A percentile compares a stretch with the other conserved stretches of the same genome.
phyloP scores from a whole-genome alignment of 2,329 filamentous ascomycete genomes.

The Epichloe sp. region DNA sequence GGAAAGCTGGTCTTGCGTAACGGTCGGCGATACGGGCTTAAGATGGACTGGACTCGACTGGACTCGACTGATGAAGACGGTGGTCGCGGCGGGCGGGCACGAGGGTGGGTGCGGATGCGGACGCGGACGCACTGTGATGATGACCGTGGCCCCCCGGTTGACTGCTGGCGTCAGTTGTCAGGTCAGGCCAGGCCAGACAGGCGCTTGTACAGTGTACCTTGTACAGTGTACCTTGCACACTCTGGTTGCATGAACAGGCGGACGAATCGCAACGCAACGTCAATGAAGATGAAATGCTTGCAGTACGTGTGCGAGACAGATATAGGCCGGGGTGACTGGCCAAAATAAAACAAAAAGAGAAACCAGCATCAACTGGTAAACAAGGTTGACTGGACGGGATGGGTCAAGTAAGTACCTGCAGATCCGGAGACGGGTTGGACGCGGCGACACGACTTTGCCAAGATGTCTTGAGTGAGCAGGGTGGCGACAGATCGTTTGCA shows the following conservation, averaged over 20 bases:
- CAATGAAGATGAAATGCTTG: too few relatives aligned
- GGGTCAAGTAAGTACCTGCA: conserved; percentile 12
- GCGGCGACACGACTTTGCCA: neutral
- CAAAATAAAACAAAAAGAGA: neutral
- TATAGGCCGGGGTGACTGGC: too few relatives aligned
- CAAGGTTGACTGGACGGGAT: conserved; percentile 1
- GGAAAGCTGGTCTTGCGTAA: conserved; percentile 4
- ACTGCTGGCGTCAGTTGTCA: conserved; percentile 2
- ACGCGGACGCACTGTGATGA: neutral
- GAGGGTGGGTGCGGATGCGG: conserved; percentile 4
- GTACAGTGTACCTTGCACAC: too few relatives aligned
- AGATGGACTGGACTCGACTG: conserved; percentile 5
- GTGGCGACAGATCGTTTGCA: neutral
- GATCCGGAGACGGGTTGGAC: conserved; percentile 9
- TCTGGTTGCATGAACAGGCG: neutral
- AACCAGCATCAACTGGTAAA: neutral
- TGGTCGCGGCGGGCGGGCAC: neutral
- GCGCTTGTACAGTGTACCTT: neutral
- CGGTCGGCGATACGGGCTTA: conserved; percentile 8
- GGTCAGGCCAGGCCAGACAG: neutral
- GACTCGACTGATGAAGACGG: neutral
- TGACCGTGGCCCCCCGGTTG: neutral
- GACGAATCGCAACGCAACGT: too few relatives aligned
- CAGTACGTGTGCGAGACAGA: too few relatives aligned
- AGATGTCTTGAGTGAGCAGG: neutral